These are phyloP conservation scores for Perkinsela sp. DNA, from an alignment of 208 protist genomes.

Conservation along the genomic window DNA sequence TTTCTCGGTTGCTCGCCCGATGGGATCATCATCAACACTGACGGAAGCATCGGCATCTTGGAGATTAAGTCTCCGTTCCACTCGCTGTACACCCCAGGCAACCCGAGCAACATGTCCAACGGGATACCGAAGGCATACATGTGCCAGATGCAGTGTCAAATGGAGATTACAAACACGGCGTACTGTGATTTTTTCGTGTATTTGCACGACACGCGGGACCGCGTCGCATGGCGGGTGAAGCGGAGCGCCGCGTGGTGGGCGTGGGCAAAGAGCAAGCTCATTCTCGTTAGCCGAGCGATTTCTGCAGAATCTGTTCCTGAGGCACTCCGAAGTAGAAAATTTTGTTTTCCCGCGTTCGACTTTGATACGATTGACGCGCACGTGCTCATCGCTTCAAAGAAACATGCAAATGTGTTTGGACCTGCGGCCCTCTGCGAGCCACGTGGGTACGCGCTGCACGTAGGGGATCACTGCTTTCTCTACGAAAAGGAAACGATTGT, in stretches of 20 bases:
- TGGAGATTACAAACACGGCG: conserved; percentile 38
- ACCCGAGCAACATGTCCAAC: conserved; percentile 15
- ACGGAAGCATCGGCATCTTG: conserved; percentile 9
- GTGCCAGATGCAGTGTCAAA: conserved; percentile 63
- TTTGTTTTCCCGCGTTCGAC: not conserved
- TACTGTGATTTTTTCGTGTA: conserved; percentile 70
- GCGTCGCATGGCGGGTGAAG: conserved; percentile 41
- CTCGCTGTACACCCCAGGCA: conserved; percentile 22
- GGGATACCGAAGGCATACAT: conserved; percentile 54
- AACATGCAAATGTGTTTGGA: not conserved
- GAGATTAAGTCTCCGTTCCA: conserved; percentile 57
- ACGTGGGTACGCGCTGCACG: not conserved
- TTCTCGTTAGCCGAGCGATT: not conserved
- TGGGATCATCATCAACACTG: conserved; percentile 15
- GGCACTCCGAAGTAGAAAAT: not conserved
- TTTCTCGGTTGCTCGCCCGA: conserved; percentile 44
- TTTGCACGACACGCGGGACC: conserved; percentile 15
- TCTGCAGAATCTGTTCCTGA: not conserved
- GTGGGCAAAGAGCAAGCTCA: conserved; percentile 38
- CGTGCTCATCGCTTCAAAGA: not conserved
- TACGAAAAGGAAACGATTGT: not conserved
- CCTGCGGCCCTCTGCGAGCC: not conserved
- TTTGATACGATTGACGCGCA: not conserved
- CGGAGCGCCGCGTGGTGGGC: conserved; percentile 28
- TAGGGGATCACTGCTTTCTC: not conserved